A percentile compares a stretch with the other conserved stretches of the same genome.
Evolutionary conservation across 208 protist genomes (phyloP).

Genomic region (Leishmania aethiopica): DNA sequence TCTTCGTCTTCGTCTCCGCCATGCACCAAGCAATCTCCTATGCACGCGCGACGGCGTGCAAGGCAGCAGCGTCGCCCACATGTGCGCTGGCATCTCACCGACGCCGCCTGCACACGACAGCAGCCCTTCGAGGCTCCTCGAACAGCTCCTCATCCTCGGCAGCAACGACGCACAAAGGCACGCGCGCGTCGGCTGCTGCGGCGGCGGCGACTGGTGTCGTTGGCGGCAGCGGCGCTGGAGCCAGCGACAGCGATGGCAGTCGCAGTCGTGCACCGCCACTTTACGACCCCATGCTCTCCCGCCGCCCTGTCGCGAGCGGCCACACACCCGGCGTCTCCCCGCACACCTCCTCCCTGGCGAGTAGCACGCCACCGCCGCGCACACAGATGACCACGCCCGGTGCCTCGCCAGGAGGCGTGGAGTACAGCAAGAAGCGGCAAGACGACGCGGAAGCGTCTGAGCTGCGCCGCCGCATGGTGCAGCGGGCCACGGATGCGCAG

Average conservation of each 20-base stretch:
- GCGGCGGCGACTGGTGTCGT: background rate
- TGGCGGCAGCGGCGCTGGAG: background rate
- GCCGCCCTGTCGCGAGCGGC: conserved; percentile 5
- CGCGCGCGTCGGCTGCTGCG: conserved; percentile 7
- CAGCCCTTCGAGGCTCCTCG: background rate
- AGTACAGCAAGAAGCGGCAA: conserved; percentile 62
- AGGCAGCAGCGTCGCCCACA: background rate
- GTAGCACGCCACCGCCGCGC: conserved; percentile 39
- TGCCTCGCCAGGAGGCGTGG: conserved; percentile 75
- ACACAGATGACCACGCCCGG: conserved; percentile 64
- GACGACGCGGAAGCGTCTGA: conserved; percentile 45
- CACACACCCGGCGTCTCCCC: conserved; percentile 26
- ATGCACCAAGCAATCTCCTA: background rate
- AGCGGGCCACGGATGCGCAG: conserved; percentile 72
- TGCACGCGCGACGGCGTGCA: background rate
- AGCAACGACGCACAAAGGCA: background rate
- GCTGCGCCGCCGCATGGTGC: conserved; percentile 49
- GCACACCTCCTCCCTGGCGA: conserved; percentile 32
- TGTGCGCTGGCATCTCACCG: background rate
- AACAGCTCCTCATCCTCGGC: background rate
- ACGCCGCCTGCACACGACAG: conserved; percentile 7
- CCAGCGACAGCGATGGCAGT: background rate
- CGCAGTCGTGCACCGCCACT: conserved; percentile 15
- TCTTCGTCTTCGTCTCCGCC: background rate
- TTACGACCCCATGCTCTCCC: conserved; percentile 11